These are phyloP conservation scores for Lathyrus oleraceus DNA, from an alignment of 306 rosid species.

Conservation along the genomic window DNA sequence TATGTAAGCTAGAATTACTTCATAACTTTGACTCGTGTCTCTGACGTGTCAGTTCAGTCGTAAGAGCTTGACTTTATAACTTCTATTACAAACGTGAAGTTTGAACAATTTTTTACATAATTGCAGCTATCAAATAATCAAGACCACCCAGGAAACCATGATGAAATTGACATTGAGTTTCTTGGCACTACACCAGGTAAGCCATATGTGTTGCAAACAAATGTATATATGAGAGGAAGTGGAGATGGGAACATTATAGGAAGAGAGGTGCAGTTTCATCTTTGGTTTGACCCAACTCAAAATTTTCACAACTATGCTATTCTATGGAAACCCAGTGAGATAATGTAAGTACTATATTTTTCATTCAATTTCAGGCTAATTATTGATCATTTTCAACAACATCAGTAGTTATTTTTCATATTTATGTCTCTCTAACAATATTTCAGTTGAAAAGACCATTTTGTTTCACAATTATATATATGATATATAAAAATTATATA, in stretches of 20 bases:
- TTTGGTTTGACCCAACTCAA: slow-evolving; percentile 96
- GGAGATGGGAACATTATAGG: slow-evolving; percentile 84
- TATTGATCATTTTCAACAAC: slow-evolving; percentile 7
- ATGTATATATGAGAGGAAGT: slow-evolving; percentile 85
- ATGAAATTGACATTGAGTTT: slow-evolving; percentile 92
- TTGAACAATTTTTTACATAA: not conserved
- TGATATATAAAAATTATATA: not conserved
- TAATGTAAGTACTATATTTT: slow-evolving; percentile 52
- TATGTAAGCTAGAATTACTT: slow-evolving; percentile 55
- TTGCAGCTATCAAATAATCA: slow-evolving; percentile 86
- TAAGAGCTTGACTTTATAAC: too few relatives aligned
- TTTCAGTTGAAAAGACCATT: not conserved
- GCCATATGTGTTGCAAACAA: slow-evolving; percentile 90
- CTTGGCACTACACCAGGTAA: slow-evolving; percentile 80
- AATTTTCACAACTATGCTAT: slow-evolving; percentile 85
- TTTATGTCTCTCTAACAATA: not conserved
- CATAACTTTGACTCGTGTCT: not conserved
- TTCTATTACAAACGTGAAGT: not conserved
- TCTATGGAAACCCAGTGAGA: slow-evolving; percentile 76
- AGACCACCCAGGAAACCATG: slow-evolving; percentile 82
- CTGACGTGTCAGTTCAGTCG: too few relatives aligned
- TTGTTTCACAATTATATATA: not conserved
- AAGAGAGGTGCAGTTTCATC: slow-evolving; percentile 80
- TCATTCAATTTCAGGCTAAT: not conserved
- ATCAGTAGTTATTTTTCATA: not conserved